Evolutionary conservation across 148 eudicot species (phyloP).

Genomic region (Oxyria digyna): DNA sequence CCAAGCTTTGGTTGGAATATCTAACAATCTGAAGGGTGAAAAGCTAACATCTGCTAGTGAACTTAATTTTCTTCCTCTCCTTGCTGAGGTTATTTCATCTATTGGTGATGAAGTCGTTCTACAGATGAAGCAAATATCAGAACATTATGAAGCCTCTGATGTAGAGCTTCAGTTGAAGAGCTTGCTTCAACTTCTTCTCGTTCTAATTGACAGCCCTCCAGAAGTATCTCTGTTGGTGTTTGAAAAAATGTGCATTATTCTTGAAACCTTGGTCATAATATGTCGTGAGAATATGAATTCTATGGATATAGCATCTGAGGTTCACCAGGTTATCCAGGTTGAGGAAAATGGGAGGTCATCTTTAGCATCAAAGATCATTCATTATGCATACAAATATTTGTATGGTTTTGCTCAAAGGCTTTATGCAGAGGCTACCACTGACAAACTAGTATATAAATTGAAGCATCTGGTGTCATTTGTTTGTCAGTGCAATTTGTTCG

Average conservation of each 20-base stretch:
- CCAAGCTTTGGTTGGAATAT: conserved; percentile 33
- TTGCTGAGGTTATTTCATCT: conserved; percentile 26
- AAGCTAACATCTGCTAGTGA: conserved; percentile 19
- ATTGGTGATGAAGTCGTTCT: conserved; percentile 31
- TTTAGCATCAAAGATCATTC: conserved; percentile 20
- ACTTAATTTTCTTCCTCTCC: conserved; percentile 20
- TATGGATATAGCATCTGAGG: conserved; percentile 15
- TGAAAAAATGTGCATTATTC: conserved; percentile 24
- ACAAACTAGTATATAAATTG: conserved; percentile 20
- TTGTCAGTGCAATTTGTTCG: conserved; percentile 31
- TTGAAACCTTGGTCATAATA: conserved; percentile 23
- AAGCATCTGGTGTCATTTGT: conserved; percentile 33
- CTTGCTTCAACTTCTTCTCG: conserved; percentile 32
- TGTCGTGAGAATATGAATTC: conserved; percentile 13
- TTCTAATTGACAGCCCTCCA: conserved; percentile 29
- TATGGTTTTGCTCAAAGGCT: conserved; percentile 33
- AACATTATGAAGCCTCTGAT: conserved; percentile 17
- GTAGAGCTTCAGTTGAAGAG: conserved; percentile 30
- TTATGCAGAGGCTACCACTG: conserved; percentile 22
- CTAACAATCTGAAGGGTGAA: conserved; percentile 28
- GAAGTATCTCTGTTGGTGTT: conserved; percentile 32
- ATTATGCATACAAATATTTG: conserved; percentile 28
- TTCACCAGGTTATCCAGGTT: conserved; percentile 19
- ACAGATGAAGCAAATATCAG: conserved; percentile 21
- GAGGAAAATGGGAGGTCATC: conserved; percentile 14